Percentiles rank a stretch among this genome's conserved stretches.
Conservation (phyloP, 1,284 basidiomycete species). For the Ustanciosporium gigantosporum region DNA sequence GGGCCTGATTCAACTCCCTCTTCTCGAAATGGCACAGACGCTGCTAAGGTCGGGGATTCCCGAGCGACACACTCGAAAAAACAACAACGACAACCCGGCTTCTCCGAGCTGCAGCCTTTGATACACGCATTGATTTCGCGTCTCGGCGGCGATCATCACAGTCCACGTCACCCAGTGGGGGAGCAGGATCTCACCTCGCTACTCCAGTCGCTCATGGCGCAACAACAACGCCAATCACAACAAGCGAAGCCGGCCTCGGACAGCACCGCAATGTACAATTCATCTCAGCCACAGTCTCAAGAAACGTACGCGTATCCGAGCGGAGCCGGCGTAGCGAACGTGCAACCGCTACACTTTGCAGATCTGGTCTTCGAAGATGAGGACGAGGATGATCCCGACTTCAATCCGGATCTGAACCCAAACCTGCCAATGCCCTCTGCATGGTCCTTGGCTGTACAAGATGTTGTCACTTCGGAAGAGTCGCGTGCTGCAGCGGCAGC, state of each 20-base stretch:
- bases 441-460: constrained; percentile 46
- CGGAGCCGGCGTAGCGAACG: too few species aligned
- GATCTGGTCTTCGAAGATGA: constrained; percentile 49
- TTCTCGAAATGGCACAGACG: constrained; percentile 1
- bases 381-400: constrained; percentile 49
- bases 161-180: constrained; percentile 23
- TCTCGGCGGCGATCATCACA: constrained; percentile 26
- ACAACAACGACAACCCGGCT: constrained; percentile 2
- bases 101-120: constrained; percentile 32
- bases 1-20: constrained; percentile 8
- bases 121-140: constrained; percentile 39
- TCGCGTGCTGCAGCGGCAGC: constrained; percentile 33
- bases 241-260: not conserved
- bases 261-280: not conserved
- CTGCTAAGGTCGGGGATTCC: not conserved
- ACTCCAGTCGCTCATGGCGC: constrained; percentile 43
- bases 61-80: not conserved
- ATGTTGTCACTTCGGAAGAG: constrained; percentile 36
- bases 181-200: constrained; percentile 48
- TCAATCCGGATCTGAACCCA: constrained; percentile 39
- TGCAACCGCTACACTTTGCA: constrained; percentile 28
- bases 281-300: not conserved
- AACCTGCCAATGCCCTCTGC: constrained; percentile 40
- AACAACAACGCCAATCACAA: constrained; percentile 35
- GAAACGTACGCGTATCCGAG: too few species aligned